phyloP scores from a whole-genome alignment of 176 grass and related monocot genomes.

The Musa itinerans region DNA sequence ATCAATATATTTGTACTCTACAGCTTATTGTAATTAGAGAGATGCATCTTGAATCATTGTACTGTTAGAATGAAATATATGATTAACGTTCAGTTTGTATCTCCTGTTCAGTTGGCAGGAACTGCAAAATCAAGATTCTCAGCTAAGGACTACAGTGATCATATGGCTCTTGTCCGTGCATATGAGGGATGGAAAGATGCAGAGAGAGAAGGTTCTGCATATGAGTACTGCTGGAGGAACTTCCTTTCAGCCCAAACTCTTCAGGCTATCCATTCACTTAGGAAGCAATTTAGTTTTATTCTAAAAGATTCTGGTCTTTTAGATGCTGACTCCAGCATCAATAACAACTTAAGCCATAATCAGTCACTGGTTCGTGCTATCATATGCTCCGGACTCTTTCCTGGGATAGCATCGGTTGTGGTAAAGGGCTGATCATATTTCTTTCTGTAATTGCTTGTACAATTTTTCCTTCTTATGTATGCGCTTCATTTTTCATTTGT shows the following conservation, averaged over 20 bases:
- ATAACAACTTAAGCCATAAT: slow-evolving; percentile 88
- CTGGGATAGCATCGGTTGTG: slow-evolving; percentile 87
- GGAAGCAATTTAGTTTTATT: slow-evolving; percentile 92
- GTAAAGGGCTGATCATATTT: slow-evolving; percentile 28
- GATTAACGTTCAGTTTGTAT: slow-evolving; percentile 9
- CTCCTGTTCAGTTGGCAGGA: slow-evolving; percentile 67
- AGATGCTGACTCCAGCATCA: slow-evolving; percentile 52
- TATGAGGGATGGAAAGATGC: slow-evolving; percentile 99
- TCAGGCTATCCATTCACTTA: slow-evolving; percentile 86
- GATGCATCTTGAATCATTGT: neutral
- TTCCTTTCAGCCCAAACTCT: slow-evolving; percentile 91
- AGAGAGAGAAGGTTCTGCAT: slow-evolving; percentile 83
- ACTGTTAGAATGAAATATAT: neutral
- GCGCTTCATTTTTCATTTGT: slow-evolving; percentile 20
- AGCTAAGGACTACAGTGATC: slow-evolving; percentile 95
- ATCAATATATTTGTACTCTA: neutral
- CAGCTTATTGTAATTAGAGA: neutral
- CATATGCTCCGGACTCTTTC: slow-evolving; percentile 88
- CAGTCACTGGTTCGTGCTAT: slow-evolving; percentile 86
- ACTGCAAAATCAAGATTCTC: slow-evolving; percentile 96
- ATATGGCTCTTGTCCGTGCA: slow-evolving; percentile 93
- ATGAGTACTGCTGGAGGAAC: slow-evolving; percentile 97
- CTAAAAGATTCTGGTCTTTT: slow-evolving; percentile 76
- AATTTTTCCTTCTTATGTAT: neutral
- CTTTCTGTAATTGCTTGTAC: slow-evolving; percentile 1